phyloP scores from a whole-genome alignment of 768 basidiomycete species.

The Phlebiopsis gigantea region DNA sequence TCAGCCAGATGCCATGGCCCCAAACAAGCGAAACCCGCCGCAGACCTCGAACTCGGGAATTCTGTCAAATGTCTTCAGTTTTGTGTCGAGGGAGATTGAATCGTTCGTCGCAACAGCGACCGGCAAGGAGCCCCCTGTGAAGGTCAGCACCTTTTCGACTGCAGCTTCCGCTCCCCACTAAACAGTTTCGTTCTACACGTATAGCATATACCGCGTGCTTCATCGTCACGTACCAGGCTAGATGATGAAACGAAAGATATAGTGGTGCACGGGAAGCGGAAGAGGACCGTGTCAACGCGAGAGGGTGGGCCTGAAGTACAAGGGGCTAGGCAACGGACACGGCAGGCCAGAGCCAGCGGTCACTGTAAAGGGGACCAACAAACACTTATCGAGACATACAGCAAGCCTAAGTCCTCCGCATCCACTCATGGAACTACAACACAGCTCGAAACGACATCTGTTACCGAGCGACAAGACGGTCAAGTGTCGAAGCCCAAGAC shows the following conservation, averaged over 20 bases:
- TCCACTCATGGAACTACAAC: no score
- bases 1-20: conserved; percentile 12
- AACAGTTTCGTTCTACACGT: not conserved
- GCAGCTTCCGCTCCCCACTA: not conserved
- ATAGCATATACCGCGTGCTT: conserved; percentile 15
- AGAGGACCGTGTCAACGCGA: conserved; percentile 7
- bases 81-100: conserved; percentile 65
- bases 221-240: conserved; percentile 22
- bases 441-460: no score
- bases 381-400: no score
- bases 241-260: conserved; percentile 12
- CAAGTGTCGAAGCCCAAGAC: no score
- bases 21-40: conserved; percentile 10
- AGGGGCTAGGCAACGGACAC: no score
- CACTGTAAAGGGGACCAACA: no score
- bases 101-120: conserved; percentile 68
- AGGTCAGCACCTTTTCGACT: not conserved
- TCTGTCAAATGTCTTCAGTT: conserved; percentile 60
- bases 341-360: no score
- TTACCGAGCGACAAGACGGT: no score
- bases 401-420: no score
- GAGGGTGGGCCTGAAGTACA: conserved; percentile 5
- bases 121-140: conserved; percentile 4
- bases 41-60: conserved; percentile 31
- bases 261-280: not conserved